phyloP scores from a whole-genome alignment of 441 rosid species.

The Pelargonium australe region DNA sequence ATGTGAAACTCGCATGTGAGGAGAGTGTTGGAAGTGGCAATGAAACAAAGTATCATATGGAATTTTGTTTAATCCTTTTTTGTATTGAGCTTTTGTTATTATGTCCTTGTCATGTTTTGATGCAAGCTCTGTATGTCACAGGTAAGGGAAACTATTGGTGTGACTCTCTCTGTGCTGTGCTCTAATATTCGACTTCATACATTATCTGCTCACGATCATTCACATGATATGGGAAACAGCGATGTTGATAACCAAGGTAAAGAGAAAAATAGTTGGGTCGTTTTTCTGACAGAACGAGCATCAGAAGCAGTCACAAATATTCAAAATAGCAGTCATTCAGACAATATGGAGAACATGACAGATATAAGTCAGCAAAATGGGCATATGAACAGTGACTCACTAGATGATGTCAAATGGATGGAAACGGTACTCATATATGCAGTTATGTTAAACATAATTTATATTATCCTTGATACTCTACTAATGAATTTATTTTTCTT shows the following conservation, averaged over 20 bases:
- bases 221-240: slow-evolving; percentile 38
- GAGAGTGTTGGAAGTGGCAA: too few species aligned
- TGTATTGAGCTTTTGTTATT: neutral
- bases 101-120: slow-evolving; percentile 14
- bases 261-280: slow-evolving; percentile 59
- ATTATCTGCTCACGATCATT: slow-evolving; percentile 40
- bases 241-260: slow-evolving; percentile 35
- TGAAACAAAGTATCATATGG: too few species aligned
- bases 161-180: slow-evolving; percentile 77
- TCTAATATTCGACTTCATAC: slow-evolving; percentile 78
- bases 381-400: slow-evolving; percentile 48
- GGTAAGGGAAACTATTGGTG: slow-evolving; percentile 97
- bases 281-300: slow-evolving; percentile 57
- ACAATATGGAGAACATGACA: slow-evolving; percentile 43
- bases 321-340: slow-evolving; percentile 64
- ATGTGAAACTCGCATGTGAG: too few species aligned
- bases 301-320: slow-evolving; percentile 66
- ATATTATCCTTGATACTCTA: slow-evolving; percentile 5
- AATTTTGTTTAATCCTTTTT: neutral
- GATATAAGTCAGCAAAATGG: slow-evolving; percentile 44
- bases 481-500: slow-evolving; percentile 18
- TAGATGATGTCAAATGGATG: slow-evolving; percentile 96
- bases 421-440: slow-evolving; percentile 66
- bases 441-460: slow-evolving; percentile 6
- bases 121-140: slow-evolving; percentile 31